A percentile compares a stretch with the other conserved stretches of the same genome.
Conservation (phyloP, 2,329 filamentous ascomycete genomes). For the Xylariaceae sp. region DNA sequence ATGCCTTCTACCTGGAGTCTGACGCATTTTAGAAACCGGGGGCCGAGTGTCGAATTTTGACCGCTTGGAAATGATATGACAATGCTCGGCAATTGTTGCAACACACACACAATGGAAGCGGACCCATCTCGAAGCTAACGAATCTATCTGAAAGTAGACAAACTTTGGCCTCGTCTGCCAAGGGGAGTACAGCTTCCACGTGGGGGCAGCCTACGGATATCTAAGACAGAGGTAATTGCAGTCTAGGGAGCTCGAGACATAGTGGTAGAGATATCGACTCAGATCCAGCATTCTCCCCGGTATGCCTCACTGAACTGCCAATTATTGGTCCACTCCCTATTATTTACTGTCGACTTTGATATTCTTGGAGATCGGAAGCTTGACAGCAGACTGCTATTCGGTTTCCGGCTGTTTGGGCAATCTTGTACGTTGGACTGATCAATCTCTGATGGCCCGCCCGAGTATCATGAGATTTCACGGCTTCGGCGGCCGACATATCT, state of each 20-base stretch:
- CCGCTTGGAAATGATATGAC: slow-evolving; percentile 7
- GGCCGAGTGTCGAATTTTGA: neutral
- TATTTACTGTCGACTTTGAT: neutral
- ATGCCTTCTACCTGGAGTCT: neutral
- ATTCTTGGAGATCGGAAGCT: neutral
- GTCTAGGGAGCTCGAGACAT: neutral
- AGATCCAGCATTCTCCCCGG: neutral
- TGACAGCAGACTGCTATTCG: no score
- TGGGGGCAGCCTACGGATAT: slow-evolving; percentile 27
- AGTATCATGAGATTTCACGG: slow-evolving; percentile 24
- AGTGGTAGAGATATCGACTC: neutral
- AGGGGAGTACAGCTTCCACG: slow-evolving; percentile 27
- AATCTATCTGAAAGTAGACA: no score
- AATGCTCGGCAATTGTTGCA: slow-evolving; percentile 13
- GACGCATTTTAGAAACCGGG: neutral
- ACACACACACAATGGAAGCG: neutral
- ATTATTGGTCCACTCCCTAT: no score
- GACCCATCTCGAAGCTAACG: neutral
- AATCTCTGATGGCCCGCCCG: neutral
- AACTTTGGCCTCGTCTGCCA: slow-evolving; percentile 2
- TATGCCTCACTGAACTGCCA: neutral
- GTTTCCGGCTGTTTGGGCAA: no score
- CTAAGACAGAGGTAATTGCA: slow-evolving; percentile 24
- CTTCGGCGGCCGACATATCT: slow-evolving; percentile 23
- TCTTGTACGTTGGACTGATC: neutral